Evolutionary conservation across 2,329 filamentous ascomycete genomes (phyloP).

Genomic region (Fusarium sp.): DNA sequence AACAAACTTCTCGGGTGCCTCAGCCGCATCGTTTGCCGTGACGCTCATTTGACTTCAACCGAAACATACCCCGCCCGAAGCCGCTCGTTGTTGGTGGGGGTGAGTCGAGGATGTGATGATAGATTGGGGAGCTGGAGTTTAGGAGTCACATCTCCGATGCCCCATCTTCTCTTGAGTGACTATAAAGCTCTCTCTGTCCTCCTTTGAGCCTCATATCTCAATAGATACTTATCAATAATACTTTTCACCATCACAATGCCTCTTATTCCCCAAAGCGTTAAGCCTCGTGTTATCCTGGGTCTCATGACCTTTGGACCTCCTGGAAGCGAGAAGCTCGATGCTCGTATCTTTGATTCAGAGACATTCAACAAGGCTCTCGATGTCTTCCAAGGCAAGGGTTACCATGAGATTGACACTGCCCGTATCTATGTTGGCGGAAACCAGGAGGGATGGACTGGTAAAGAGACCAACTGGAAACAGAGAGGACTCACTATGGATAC

Average conservation of each 20-base stretch:
- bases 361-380: slow-evolving; percentile 80
- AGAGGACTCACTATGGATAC: slow-evolving; percentile 82
- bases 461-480: slow-evolving; percentile 78
- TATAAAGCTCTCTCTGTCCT: slow-evolving; percentile 14
- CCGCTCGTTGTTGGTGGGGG: slow-evolving; percentile 27
- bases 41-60: slow-evolving; percentile 4
- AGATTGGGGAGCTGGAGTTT: slow-evolving; percentile 32
- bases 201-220: background rate
- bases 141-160: slow-evolving; percentile 35
- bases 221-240: background rate
- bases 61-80: slow-evolving; percentile 32
- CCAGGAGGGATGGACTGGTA: slow-evolving; percentile 82
- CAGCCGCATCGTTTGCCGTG: slow-evolving; percentile 2
- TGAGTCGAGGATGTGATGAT: slow-evolving; percentile 18
- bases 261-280: slow-evolving; percentile 58
- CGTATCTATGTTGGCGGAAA: slow-evolving; percentile 75
- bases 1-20: background rate
- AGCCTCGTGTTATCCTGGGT: slow-evolving; percentile 80
- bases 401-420: slow-evolving; percentile 88
- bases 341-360: slow-evolving; percentile 73
- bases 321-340: slow-evolving; percentile 65
- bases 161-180: background rate
- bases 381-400: slow-evolving; percentile 79
- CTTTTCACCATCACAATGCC: slow-evolving; percentile 54
- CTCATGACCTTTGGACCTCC: slow-evolving; percentile 85